Conservation (phyloP, 2,329 filamentous ascomycete genomes). For the Colletotrichum lini region DNA sequence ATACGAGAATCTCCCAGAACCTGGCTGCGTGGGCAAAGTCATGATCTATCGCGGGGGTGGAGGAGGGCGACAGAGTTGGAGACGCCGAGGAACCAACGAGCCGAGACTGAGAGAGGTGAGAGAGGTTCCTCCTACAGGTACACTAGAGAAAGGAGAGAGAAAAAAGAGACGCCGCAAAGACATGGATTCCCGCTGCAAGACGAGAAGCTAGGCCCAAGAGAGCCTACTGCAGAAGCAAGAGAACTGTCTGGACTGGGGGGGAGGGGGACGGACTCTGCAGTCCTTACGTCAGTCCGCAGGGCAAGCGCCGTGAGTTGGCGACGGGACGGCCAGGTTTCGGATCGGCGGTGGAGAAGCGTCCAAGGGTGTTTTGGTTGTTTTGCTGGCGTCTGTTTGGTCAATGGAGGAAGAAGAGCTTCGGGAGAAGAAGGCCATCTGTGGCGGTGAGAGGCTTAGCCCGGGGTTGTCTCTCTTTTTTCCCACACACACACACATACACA, state of each 20-base stretch:
- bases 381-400: no score
- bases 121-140: neutral
- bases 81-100: constrained; percentile 7
- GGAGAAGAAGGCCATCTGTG: neutral
- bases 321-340: constrained; percentile 29
- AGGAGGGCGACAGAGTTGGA: neutral
- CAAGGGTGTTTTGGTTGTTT: neutral
- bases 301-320: constrained; percentile 9
- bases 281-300: constrained; percentile 19
- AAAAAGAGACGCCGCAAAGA: neutral
- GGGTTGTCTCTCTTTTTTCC: neutral
- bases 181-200: constrained; percentile 1
- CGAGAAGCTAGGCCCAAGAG: constrained; percentile 24
- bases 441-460: constrained; percentile 20
- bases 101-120: constrained; percentile 5
- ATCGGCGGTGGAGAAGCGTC: constrained; percentile 16
- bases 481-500: neutral
- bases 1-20: no score
- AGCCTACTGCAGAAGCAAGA: constrained; percentile 17
- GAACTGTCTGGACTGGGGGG: neutral
- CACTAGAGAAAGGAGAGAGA: neutral
- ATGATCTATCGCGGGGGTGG: constrained; percentile 38
- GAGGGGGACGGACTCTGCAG: no score
- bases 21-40: neutral
- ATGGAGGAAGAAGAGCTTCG: no score